Evolutionary conservation across 164 flowering plant genomes (phyloP).

Genomic region (Pachysandra terminalis): DNA sequence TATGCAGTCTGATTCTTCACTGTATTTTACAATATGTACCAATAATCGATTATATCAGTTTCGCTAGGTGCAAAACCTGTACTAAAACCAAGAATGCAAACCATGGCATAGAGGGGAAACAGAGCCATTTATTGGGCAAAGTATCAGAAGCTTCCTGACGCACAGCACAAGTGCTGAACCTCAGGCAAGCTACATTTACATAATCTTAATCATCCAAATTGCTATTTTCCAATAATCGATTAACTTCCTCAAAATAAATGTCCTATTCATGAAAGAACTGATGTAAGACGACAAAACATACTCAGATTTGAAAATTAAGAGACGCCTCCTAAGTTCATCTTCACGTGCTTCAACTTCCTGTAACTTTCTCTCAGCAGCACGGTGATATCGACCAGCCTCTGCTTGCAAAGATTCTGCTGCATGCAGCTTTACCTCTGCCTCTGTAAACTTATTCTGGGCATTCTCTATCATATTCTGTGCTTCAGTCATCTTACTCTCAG

Average conservation of each 20-base stretch:
- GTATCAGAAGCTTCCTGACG: no score
- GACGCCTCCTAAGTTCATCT: conserved; percentile 74
- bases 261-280: background rate
- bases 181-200: background rate
- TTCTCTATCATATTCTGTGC: conserved; percentile 60
- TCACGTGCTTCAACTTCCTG: conserved; percentile 89
- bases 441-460: conserved; percentile 58
- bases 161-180: no score
- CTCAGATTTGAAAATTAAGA: conserved; percentile 65
- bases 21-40: no score
- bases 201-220: background rate
- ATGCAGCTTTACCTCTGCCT: conserved; percentile 63
- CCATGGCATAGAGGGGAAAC: no score
- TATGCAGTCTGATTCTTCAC: no score
- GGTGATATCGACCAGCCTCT: conserved; percentile 61
- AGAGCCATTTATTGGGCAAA: no score
- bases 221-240: background rate
- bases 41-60: no score
- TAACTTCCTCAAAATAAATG: background rate
- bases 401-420: conserved; percentile 74
- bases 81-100: no score
- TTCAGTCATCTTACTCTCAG: conserved; percentile 70
- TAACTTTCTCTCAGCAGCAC: conserved; percentile 77
- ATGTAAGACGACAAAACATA: conserved; percentile 31
- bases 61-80: no score